Base-by-base conservation (phyloP, 2,329 filamentous ascomycete species). In the Leptographium radiaticola region DNA sequence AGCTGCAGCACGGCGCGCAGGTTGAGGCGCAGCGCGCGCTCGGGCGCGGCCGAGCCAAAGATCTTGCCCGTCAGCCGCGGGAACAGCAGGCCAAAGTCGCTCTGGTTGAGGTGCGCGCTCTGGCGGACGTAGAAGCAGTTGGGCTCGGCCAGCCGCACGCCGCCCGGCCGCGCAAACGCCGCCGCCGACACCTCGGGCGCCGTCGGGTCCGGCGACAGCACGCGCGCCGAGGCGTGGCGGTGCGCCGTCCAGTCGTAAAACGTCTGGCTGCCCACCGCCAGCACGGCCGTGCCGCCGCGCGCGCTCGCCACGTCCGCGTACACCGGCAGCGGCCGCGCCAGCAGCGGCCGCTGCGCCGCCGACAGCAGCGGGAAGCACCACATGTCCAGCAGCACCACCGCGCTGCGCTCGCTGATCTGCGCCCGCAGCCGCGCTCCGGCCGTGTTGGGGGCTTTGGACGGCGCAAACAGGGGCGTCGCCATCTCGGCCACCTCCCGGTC, bases 11-110 rank as follows among this genome's bases (percentile, higher is more conserved):
- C 67, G 2, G 80, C 80, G 2, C 81, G 70, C 5, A 79, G 67
- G 58, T 84, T 84, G 2, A 84, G 68, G 20, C 77, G 71, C 50
- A 84, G 64, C 0, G 77, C 74, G 13, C 79, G 71, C 62, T 81
- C 79, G 0, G 81, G 80, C 51, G 79, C 71, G 48, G 77, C 74
- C 0, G 76, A 75, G 2, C 73, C 72, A 59, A 82, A 79, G 10
- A 83, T 73, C 59, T 72, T 75, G 61, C 74, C 76, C 10, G 77
- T 81, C 48, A 83, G 61, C 76, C 83, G 86, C 0, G 87, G 87
- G 63, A 94, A 94, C 25, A 95, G 69, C 30, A 93, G 70, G 39
- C 86, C 89, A 61, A 93, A 94, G 63, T 95, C 89, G 20, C 81
- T 86, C 67, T 94, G 89, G 55, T 79, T 87, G 31, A 94, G 75